Evolutionary conservation across 306 rosid species (phyloP), one percentile per base, ranked within the genome.

Genomic region (Quercus cerris): DNA sequence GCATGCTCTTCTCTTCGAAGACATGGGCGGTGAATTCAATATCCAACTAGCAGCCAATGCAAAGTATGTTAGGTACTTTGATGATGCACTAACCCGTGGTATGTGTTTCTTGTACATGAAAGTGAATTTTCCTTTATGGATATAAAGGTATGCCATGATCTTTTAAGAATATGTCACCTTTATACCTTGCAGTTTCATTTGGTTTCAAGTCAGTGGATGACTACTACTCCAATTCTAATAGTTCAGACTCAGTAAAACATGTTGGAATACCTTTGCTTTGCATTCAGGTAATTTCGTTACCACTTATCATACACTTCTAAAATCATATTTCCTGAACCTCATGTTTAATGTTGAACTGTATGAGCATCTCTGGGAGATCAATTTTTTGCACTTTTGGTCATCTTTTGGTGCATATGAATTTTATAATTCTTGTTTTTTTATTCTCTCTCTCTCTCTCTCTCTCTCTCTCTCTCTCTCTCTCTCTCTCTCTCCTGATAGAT

Each of bases 191-290:
- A 95, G 98, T 93, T 84, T 95, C 99, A 82, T 93, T 95, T 86
- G 98, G 99, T 76, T 91, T 95, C 90, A 95, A 93, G 87, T 88
- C 98, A 30, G 98, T 87, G 71, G 98, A 95, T 79, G 99, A 95
- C 22, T 93, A 95, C 87, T 93, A 93, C 85, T 88, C 78, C 28
- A 84, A 85, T 70, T 90, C 99, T 35, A 62, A 96, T 87, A 93
- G 99, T 85, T 90, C 99, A 81, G 85, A 88, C 75, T 86, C 93
- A 79, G 85, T 95, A 83, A 95, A 91, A 85, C 85, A 90, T 77
- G 96, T 91, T 79, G 76, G 82, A 78, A 87, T 84, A 64, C 99
- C 97, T 44, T 83, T 95, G 93, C 97, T 95, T 68, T 95, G 99
- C 89, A 91, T 95, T 87, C 99, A 93, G 98, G 98, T 95, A 83